Conservation (phyloP, 306 rosid genomes). For the Delonix regia region DNA sequence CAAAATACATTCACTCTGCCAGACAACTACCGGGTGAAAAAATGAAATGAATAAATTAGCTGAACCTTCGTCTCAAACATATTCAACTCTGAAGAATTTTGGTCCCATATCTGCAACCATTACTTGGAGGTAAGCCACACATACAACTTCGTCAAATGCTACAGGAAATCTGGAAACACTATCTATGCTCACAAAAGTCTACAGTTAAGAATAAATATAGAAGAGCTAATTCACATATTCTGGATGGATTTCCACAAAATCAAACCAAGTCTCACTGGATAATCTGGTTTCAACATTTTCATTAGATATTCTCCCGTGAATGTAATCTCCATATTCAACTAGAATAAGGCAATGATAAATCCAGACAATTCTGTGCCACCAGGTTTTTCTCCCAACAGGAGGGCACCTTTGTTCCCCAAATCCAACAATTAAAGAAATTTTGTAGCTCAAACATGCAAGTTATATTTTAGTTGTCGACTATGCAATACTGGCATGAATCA, state of each 20-base stretch:
- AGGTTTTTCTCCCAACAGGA: background rate
- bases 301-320: background rate
- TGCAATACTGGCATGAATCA: background rate
- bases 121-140: background rate
- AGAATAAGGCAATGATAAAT: background rate
- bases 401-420: background rate
- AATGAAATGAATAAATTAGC: background rate
- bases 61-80: background rate
- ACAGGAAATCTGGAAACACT: constrained; percentile 15
- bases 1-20: no score
- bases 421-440: constrained; percentile 2
- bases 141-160: constrained; percentile 2
- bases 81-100: constrained; percentile 10
- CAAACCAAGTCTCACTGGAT: constrained; percentile 1
- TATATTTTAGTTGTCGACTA: background rate
- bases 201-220: background rate
- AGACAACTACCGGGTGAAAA: background rate
- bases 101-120: background rate
- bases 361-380: background rate
- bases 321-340: background rate
- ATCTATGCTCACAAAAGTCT: background rate
- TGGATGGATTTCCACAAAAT: constrained; percentile 8
- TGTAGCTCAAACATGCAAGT: background rate
- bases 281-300: background rate
- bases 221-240: constrained; percentile 5